Conservation (phyloP, 2,329 filamentous ascomycete species). For the Penicillium nordicum region DNA sequence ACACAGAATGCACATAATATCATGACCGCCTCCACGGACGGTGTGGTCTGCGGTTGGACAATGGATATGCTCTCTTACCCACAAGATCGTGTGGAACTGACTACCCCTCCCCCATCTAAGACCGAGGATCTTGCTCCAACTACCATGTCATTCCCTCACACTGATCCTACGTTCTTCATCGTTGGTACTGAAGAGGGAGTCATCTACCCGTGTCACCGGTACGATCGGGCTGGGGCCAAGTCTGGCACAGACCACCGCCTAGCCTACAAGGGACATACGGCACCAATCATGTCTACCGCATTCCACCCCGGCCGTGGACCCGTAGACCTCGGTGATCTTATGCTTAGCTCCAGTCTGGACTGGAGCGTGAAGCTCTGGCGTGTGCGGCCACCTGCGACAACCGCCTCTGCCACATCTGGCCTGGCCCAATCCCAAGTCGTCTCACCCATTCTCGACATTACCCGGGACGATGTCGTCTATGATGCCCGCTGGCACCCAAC, state of each 20-base stretch:
- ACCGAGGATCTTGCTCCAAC: conserved; percentile 94
- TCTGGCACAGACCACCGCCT: conserved; percentile 88
- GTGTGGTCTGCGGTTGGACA: conserved; percentile 94
- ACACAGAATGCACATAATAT: conserved; percentile 99
- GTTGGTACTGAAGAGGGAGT: conserved; percentile 94
- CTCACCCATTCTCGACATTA: conserved; percentile 79
- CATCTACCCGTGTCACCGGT: conserved; percentile 94
- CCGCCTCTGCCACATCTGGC: conserved; percentile 37
- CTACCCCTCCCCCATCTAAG: conserved; percentile 78
- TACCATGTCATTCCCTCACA: conserved; percentile 88
- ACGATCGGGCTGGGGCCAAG: conserved; percentile 95
- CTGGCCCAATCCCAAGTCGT: conserved; percentile 51
- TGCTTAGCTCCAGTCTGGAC: conserved; percentile 87
- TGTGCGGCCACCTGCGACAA: conserved; percentile 57
- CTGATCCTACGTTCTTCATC: conserved; percentile 95
- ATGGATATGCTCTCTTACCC: conserved; percentile 97
- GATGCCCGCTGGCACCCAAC: conserved; percentile 93
- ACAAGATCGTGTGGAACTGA: conserved; percentile 86
- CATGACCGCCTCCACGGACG: conserved; percentile 93
- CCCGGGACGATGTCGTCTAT: conserved; percentile 93
- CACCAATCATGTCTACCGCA: conserved; percentile 91
- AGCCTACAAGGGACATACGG: conserved; percentile 84
- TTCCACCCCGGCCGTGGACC: conserved; percentile 92
- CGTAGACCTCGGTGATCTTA: conserved; percentile 88
- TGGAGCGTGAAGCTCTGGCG: conserved; percentile 99